phyloP scores from a whole-genome alignment of 805 yeast genomes.

The Maudiozyma saulgeensis region DNA sequence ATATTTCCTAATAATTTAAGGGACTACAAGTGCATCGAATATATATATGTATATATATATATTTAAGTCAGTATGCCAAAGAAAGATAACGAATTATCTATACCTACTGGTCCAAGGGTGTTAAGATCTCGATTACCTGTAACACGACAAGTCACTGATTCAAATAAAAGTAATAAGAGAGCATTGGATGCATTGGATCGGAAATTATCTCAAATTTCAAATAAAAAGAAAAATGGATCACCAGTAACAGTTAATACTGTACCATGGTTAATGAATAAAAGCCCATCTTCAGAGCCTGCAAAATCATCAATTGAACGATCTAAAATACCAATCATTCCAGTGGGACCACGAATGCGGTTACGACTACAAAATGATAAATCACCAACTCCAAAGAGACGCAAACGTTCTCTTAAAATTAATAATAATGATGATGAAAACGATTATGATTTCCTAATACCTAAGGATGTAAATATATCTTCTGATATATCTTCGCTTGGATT shows the following conservation, averaged over 20 bases:
- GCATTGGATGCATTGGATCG: slow-evolving; percentile 23
- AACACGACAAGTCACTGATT: background rate
- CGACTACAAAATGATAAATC: slow-evolving; percentile 5
- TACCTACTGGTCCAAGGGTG: no score
- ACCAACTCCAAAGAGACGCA: slow-evolving; percentile 20
- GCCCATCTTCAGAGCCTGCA: background rate
- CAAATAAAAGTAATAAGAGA: background rate
- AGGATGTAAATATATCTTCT: background rate
- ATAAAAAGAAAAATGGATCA: background rate
- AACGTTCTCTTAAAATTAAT: background rate
- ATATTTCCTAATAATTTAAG: no score
- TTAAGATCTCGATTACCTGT: background rate
- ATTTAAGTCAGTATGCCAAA: no score
- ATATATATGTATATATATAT: no score
- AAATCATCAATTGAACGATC: background rate
- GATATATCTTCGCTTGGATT: background rate
- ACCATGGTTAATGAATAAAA: slow-evolving; percentile 4
- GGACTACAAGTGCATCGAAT: no score
- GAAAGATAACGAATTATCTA: no score
- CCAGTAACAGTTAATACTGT: slow-evolving; percentile 4
- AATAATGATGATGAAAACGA: no score
- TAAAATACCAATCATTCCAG: background rate
- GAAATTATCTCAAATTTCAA: slow-evolving; percentile 14
- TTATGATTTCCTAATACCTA: background rate
- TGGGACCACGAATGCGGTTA: background rate